Evolutionary conservation across 768 basidiomycete species (phyloP).

Genomic region (Lactarius indigo): DNA sequence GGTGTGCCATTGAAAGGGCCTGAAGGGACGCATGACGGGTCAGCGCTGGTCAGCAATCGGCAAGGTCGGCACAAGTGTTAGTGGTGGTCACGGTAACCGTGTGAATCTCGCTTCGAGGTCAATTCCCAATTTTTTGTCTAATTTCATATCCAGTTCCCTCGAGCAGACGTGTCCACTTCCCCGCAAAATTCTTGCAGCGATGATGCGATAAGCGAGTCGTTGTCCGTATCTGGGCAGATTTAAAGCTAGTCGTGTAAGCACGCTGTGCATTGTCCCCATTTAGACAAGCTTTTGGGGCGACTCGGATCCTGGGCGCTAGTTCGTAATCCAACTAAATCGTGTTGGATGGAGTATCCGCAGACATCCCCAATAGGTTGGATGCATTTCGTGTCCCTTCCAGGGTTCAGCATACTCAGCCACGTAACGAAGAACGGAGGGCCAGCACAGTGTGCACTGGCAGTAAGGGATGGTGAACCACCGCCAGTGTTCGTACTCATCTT

Average conservation of each 20-base stretch:
- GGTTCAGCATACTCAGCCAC: background rate
- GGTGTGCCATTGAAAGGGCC: background rate
- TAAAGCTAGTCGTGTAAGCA: background rate
- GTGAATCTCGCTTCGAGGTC: background rate
- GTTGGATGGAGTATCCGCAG: background rate
- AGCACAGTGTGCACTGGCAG: background rate
- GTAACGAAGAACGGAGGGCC: no score
- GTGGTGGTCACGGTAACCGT: background rate
- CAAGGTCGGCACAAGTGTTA: background rate
- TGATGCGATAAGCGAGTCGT: background rate
- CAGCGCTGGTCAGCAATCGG: background rate
- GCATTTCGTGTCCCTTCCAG: background rate
- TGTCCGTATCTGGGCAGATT: background rate
- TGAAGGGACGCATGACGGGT: background rate
- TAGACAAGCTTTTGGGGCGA: background rate
- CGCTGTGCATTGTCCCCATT: background rate
- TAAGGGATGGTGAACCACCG: background rate
- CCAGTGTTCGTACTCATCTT: background rate
- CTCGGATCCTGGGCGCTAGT: background rate
- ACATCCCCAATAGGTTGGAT: background rate
- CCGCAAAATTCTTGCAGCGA: background rate
- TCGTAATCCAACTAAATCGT: background rate
- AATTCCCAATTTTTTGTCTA: background rate
- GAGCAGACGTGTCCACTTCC: background rate
- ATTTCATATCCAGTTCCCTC: background rate